Conservation (phyloP, 768 basidiomycete genomes). For the Royoungia palumana region DNA sequence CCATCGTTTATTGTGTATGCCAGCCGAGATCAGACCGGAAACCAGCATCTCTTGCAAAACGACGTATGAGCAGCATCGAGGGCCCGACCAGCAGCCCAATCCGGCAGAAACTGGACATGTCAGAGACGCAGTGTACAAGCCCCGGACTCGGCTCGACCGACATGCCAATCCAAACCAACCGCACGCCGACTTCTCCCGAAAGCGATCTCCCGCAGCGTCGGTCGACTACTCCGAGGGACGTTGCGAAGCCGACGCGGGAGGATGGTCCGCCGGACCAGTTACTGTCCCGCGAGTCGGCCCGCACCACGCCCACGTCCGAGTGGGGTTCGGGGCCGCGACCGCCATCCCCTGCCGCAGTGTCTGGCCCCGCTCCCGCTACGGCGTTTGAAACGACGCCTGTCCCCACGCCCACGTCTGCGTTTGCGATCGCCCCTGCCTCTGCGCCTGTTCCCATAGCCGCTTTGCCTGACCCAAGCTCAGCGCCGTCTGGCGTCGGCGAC, state of each 20-base stretch:
- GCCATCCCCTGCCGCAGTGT: not conserved
- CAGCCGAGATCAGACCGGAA: slow-evolving; percentile 20
- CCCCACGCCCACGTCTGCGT: no score
- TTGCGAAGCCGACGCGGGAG: not conserved
- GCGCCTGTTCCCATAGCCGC: not conserved
- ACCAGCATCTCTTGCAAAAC: slow-evolving; percentile 6
- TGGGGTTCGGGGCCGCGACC: not conserved
- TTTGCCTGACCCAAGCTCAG: not conserved
- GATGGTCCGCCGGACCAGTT: not conserved
- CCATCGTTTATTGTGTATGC: not conserved
- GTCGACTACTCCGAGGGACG: not conserved
- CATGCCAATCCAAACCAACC: not conserved
- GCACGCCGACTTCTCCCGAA: not conserved
- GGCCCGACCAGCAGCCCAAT: not conserved
- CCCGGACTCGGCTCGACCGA: not conserved
- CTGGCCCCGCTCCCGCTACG: no score
- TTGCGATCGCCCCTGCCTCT: no score
- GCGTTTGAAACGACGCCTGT: no score
- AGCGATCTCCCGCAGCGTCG: not conserved
- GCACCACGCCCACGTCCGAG: not conserved
- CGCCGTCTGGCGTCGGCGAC: not conserved
- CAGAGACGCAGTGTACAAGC: not conserved
- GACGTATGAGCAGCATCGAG: slow-evolving; percentile 7
- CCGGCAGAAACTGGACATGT: slow-evolving; percentile 12
- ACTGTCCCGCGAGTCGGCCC: slow-evolving; percentile 5